Conservation (phyloP, 345 rosid genomes). For the Hevea brasiliensis region DNA sequence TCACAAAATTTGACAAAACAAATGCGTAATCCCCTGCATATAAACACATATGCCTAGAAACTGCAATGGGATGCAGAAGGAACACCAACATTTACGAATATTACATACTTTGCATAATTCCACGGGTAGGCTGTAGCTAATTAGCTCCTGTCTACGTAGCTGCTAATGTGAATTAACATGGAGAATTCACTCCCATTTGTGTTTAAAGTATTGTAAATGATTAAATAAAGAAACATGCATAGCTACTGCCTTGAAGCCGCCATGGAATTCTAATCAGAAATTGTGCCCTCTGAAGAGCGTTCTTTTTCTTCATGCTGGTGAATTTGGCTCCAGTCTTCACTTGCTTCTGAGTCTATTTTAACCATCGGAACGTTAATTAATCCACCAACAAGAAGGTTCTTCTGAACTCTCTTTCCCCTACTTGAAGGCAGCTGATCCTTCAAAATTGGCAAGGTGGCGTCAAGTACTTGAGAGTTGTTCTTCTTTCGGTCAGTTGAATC, state of each 20-base stretch:
- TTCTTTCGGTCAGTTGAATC: background rate
- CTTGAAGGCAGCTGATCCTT: background rate
- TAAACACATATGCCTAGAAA: too few species aligned
- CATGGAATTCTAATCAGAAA: background rate
- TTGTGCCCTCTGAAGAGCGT: background rate
- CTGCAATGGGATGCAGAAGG: background rate
- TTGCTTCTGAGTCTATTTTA: background rate
- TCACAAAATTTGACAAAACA: too few species aligned
- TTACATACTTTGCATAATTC: too few species aligned
- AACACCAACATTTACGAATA: background rate
- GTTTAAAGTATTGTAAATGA: background rate
- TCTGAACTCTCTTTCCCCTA: background rate
- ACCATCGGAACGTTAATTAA: background rate
- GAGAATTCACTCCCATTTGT: background rate
- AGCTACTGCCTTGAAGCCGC: background rate
- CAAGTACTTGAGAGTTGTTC: background rate
- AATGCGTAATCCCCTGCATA: too few species aligned
- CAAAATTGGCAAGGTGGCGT: background rate
- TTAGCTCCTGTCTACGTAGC: background rate
- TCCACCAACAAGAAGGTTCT: slow-evolving; percentile 3
- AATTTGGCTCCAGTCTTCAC: background rate
- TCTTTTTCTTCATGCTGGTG: background rate
- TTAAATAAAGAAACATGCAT: background rate
- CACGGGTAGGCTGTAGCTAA: too few species aligned
- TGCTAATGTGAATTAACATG: background rate